Percentiles rank a stretch among this genome's conserved stretches.
Conservation (phyloP, 129 eudicot species). For the Lactuca saligna region DNA sequence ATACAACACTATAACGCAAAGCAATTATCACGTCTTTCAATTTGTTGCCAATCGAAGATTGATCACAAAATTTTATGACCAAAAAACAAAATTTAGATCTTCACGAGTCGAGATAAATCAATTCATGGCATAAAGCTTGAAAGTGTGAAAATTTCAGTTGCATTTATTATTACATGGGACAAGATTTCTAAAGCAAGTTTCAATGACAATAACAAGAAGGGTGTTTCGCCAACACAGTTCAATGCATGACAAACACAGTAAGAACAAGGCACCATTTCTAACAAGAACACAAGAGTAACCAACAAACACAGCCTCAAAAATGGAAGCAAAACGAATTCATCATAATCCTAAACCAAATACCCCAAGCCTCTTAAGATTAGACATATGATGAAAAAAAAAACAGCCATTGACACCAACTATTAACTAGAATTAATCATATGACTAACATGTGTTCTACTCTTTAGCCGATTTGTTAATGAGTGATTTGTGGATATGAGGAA, state of each 20-base stretch:
- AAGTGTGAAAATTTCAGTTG: too few relatives aligned
- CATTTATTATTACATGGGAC: too few relatives aligned
- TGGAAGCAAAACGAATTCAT: conserved; percentile 5
- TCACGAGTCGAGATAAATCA: too few relatives aligned
- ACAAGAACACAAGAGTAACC: conserved; percentile 10
- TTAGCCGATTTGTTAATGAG: conserved; percentile 49
- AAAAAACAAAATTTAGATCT: too few relatives aligned
- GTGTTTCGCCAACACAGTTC: neutral
- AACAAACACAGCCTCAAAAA: conserved; percentile 9
- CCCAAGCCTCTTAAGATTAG: conserved; percentile 21
- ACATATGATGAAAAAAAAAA: neutral
- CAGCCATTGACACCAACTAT: conserved; percentile 10
- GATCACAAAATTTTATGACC: too few relatives aligned
- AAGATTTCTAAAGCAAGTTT: too few relatives aligned
- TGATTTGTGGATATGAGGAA: conserved; percentile 50
- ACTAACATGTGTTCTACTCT: conserved; percentile 20
- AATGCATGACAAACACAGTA: neutral
- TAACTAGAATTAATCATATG: conserved; percentile 12
- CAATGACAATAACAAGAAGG: too few relatives aligned
- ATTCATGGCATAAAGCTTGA: too few relatives aligned
- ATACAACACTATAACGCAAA: too few relatives aligned
- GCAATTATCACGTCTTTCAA: too few relatives aligned
- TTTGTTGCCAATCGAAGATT: too few relatives aligned
- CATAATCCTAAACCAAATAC: conserved; percentile 19
- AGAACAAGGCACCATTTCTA: neutral